phyloP scores from a whole-genome alignment of 2,329 filamentous ascomycete genomes.

The Hortaea werneckii region DNA sequence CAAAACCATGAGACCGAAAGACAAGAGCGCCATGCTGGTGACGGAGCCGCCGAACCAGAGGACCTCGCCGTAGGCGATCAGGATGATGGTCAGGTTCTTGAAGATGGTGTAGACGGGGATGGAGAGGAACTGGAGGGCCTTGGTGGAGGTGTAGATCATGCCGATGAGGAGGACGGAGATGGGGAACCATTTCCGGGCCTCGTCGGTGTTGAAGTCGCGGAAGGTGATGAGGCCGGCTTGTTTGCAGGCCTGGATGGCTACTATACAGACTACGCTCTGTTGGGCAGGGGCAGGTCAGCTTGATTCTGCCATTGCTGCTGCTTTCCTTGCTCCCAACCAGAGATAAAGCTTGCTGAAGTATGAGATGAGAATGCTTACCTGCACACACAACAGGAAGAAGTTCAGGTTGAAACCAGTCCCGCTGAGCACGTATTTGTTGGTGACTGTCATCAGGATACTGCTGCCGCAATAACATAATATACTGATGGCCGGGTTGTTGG shows the following conservation, averaged over 20 bases:
- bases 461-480: conserved; percentile 86
- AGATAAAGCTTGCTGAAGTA: neutral
- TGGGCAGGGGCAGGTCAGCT: neutral
- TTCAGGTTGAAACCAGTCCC: conserved; percentile 89
- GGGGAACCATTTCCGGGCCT: conserved; percentile 95
- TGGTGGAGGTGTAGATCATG: conserved; percentile 98
- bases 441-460: conserved; percentile 99
- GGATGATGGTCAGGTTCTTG: conserved; percentile 98
- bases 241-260: conserved; percentile 75
- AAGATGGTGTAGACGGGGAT: conserved; percentile 99
- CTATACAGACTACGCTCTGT: conserved; percentile 80
- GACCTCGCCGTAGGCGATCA: conserved; percentile 96
- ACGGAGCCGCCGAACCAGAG: conserved; percentile 96
- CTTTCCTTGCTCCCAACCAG: neutral
- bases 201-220: conserved; percentile 72
- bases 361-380: conserved; percentile 50
- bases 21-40: conserved; percentile 75
- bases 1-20: conserved; percentile 92
- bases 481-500: conserved; percentile 64
- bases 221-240: conserved; percentile 71
- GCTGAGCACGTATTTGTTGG: conserved; percentile 97
- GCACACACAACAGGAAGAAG: conserved; percentile 85
- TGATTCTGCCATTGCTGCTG: neutral
- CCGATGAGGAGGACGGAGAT: conserved; percentile 91
- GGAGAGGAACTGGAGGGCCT: conserved; percentile 90